Evolutionary conservation across 2,329 filamentous ascomycete genomes (phyloP), one percentile per base, ranked within the genome.

Genomic region (Colletotrichum musicola): DNA sequence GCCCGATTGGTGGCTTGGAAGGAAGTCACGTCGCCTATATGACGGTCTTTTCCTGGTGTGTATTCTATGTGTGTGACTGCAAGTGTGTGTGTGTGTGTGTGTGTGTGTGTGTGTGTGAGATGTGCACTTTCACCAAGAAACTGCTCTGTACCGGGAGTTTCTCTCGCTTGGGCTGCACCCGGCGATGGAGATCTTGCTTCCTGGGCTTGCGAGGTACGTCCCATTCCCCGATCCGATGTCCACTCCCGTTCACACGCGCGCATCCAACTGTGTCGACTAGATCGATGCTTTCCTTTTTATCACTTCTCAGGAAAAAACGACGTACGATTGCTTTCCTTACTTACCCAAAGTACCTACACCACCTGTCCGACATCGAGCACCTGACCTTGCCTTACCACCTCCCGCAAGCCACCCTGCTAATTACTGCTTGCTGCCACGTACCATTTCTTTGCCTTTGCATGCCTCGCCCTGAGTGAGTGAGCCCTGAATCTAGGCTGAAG

Each of bases 1-100:
- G 61, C 49, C 64, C 54, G 65, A 65, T 65, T 68, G 65, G 65
- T 55, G 61, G 54, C 47, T 60, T 68, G 47, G 57, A 51, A 18
- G 47, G 58, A 13, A 14, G 40, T 42, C 12, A 12, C 30, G 30
- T 35, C 30, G 30, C 30, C 30, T 35, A 9, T 2, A 25, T 25
- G 22, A 25, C 4, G 3, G 22, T 25, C 22, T 25, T 25, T 4
- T 4, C 22, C 22, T 25, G 22, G 22, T 25, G 22, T 2, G 22
- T 25, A 25, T 25, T 25, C 22, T 25, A 25, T 35, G 9, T 35
- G 30, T 35, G 30, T 25, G 22, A 25, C 22, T 25, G 22, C 22
- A 25, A 10, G 30, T 35, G 30, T 35, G 30, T 35, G 30, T 35
- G 30, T 35, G 30, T 10, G 30, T n/a, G n/a, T 35, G 9, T 35